Base-by-base conservation (phyloP, 2,329 filamentous ascomycete species). In the Alternaria metachromatica region DNA sequence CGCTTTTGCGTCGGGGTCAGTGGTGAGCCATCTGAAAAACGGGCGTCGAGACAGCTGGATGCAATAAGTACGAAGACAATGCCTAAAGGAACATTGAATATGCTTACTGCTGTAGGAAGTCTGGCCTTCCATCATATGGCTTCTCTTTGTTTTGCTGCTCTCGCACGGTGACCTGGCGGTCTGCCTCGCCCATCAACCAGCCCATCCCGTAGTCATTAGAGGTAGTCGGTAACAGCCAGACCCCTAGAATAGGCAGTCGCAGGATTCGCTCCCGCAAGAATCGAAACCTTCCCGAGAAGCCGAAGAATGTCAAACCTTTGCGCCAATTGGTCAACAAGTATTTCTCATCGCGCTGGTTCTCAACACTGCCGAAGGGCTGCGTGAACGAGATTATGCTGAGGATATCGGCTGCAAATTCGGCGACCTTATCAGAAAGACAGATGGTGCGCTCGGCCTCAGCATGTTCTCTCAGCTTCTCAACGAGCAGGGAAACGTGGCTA, bases 321-420 rank as follows among this genome's bases (percentile, higher is more conserved):
- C 80, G 77, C 77, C 78, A 82, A 51, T 78, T 78, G 11, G 54
- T 58, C 12, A 82, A 67, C 20, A 82, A 73, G 13, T 67, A 63
- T 25, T 77, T 75, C 62, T 82, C 80, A 65, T 82, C 81, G 23
- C 78, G 73, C 58, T 78, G 74, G 49, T 81, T 80, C 63, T 72
- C 58, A 13, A 83, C 77, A 55, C 80, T 80, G 0, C 81, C 81
- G 72, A 80, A 82, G 4, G 80, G 71, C 4, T 75, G 50, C 5
- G 68, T 72, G 62, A 83, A 83, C 3, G 73, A 74, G 9, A 83
- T 72, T 72, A 80, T 78, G 8, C 77, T 79, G 75, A 83, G 80
- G 44, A 82, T 77, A 50, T 83, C 81, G 5, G 80, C 79, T 3
- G 80, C 80, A 62, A 81, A 82, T 60, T 82, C 75, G 18, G 79